Percentiles rank a stretch among this genome's conserved stretches.
These are phyloP conservation scores for Vanderwaltozyma polyspora DNA, from an alignment of 805 yeast species.

Conservation along the genomic window DNA sequence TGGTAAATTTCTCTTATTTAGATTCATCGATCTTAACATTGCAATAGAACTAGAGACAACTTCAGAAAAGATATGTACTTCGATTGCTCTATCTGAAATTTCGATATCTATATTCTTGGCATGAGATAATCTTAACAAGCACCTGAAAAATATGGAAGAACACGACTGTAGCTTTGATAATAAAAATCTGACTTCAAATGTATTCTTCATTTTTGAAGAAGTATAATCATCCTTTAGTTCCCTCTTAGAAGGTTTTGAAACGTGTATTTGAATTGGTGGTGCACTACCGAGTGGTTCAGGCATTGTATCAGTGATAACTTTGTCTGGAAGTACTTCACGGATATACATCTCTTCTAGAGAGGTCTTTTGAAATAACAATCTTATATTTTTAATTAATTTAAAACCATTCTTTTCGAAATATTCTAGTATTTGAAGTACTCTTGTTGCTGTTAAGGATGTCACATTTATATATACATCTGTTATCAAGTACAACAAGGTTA, in stretches of 20 bases:
- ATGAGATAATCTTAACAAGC: conserved; percentile 36
- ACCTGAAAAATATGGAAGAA: conserved; percentile 32
- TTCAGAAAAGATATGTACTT: conserved; percentile 32
- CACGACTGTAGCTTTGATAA: conserved; percentile 38
- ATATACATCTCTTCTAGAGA: conserved; percentile 48
- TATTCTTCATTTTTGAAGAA: conserved; percentile 51
- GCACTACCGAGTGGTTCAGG: conserved; percentile 27
- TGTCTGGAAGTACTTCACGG: conserved; percentile 38
- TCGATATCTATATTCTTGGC: conserved; percentile 27
- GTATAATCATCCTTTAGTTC: conserved; percentile 32
- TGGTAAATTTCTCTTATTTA: conserved; percentile 17
- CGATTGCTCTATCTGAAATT: conserved; percentile 28
- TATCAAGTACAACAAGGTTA: conserved; percentile 39
- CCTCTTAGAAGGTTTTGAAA: conserved; percentile 32
- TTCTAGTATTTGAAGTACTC: conserved; percentile 26
- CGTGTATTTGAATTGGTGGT: conserved; percentile 34
- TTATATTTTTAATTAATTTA: conserved; percentile 31
- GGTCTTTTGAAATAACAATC: conserved; percentile 38
- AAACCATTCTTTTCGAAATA: conserved; percentile 29
- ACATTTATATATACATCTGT: conserved; percentile 48
- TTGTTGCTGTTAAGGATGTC: conserved; percentile 36
- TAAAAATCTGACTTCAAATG: conserved; percentile 44
- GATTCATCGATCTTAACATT: conserved; percentile 18
- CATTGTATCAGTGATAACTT: conserved; percentile 32
- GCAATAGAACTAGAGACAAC: conserved; percentile 19